Evolutionary conservation across 257 asterid genomes (phyloP).

Genomic region (Fraxinus pennsylvanica): DNA sequence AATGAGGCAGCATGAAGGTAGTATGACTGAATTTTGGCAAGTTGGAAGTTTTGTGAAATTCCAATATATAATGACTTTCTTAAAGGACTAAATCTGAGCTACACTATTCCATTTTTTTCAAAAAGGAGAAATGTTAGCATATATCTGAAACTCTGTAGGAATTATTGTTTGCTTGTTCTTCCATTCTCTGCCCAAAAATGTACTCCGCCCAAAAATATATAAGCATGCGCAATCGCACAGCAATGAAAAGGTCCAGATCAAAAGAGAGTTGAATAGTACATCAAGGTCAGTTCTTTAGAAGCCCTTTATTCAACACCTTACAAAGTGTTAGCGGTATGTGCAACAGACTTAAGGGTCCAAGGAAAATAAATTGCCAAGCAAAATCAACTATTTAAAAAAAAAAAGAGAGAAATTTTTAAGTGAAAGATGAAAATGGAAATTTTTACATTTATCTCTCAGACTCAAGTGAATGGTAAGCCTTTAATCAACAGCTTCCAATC

Average conservation of each 20-base stretch:
- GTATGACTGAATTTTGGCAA: no score
- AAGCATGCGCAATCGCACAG: not conserved
- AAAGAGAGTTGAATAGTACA: not conserved
- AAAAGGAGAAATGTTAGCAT: not conserved
- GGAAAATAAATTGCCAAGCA: not conserved
- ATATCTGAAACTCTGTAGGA: slow-evolving; percentile 13
- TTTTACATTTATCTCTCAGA: not conserved
- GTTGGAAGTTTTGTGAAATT: no score
- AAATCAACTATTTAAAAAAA: not conserved
- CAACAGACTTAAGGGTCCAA: slow-evolving; percentile 5
- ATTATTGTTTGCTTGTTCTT: slow-evolving; percentile 79
- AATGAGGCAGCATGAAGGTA: no score
- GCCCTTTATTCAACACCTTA: not conserved
- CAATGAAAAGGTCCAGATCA: not conserved
- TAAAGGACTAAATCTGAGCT: no score
- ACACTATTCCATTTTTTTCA: no score
- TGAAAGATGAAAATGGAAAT: not conserved
- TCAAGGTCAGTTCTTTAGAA: not conserved
- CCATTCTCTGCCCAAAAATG: slow-evolving; percentile 67
- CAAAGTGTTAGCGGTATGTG: not conserved
- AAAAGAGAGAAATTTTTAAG: not conserved
- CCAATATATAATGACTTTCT: no score
- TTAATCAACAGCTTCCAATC: not conserved
- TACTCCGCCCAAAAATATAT: slow-evolving; percentile 2
- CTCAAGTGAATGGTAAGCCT: not conserved